Conservation (phyloP, 2,329 filamentous ascomycete species). For the Fusarium nanum region DNA sequence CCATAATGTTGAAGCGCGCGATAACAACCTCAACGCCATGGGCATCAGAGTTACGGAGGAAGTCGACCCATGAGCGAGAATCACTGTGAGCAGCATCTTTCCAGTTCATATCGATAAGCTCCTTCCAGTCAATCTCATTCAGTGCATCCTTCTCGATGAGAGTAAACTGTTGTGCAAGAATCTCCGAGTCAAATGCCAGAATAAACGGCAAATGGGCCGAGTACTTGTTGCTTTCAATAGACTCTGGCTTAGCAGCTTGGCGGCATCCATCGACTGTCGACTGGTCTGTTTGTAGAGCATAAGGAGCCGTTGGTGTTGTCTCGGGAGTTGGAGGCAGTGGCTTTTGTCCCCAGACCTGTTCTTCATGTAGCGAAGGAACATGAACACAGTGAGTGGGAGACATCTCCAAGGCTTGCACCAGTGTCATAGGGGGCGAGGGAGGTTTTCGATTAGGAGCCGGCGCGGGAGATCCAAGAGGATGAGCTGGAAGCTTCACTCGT, state of each 20-base stretch:
- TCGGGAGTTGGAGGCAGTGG: conserved; percentile 58
- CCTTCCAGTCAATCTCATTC: conserved; percentile 89
- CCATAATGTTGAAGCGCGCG: conserved; percentile 87
- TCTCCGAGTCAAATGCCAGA: conserved; percentile 81
- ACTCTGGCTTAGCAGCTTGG: conserved; percentile 50
- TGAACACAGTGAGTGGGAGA: conserved; percentile 40
- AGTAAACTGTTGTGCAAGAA: conserved; percentile 84
- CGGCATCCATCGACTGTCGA: conserved; percentile 53
- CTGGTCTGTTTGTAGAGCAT: conserved; percentile 47
- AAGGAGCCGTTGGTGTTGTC: conserved; percentile 58
- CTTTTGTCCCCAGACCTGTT: conserved; percentile 43
- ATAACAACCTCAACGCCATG: conserved; percentile 85
- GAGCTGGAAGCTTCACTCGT: conserved; percentile 48
- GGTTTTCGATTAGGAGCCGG: conserved; percentile 49
- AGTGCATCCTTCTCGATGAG: conserved; percentile 88
- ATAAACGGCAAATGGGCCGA: conserved; percentile 81
- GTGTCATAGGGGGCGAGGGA: conserved; percentile 46
- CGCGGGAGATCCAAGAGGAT: conserved; percentile 51
- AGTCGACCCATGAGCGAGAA: conserved; percentile 83
- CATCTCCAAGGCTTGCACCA: conserved; percentile 47
- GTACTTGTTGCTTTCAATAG: conserved; percentile 52
- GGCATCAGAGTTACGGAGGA: conserved; percentile 77
- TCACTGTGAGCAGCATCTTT: conserved; percentile 74
- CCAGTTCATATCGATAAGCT: conserved; percentile 86
- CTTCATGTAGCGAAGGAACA: conserved; percentile 43